Percentiles rank a stretch among this genome's conserved stretches.
Evolutionary conservation across 805 yeast species (phyloP).

Genomic region (Saccharomycopsis guyanensis): DNA sequence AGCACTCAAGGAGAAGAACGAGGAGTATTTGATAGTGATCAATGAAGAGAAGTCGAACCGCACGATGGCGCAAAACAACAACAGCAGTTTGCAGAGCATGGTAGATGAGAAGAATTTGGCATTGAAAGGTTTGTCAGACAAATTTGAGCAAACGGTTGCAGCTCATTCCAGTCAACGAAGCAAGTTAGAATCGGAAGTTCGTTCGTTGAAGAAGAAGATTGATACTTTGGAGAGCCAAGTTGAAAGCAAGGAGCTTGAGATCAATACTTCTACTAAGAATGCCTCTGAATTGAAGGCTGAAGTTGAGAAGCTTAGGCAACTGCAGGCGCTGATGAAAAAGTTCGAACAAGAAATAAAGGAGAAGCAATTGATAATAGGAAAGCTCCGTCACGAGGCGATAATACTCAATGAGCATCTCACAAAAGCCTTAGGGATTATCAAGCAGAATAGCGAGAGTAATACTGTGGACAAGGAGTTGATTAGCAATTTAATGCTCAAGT

Average conservation of each 20-base stretch:
- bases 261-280: slow-evolving; percentile 26
- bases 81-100: slow-evolving; percentile 8
- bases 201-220: neutral
- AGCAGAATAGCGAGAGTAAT: slow-evolving; percentile 66
- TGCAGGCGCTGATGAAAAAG: slow-evolving; percentile 26
- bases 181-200: neutral
- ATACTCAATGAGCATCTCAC: slow-evolving; percentile 90
- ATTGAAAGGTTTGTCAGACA: slow-evolving; percentile 8
- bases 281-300: slow-evolving; percentile 24
- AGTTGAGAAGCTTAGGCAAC: slow-evolving; percentile 22
- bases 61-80: slow-evolving; percentile 1
- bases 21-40: slow-evolving; percentile 28
- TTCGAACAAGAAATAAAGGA: slow-evolving; percentile 52
- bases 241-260: slow-evolving; percentile 23
- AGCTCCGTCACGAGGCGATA: slow-evolving; percentile 89
- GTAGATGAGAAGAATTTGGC: slow-evolving; percentile 25
- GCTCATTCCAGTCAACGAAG: neutral
- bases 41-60: slow-evolving; percentile 8
- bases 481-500: slow-evolving; percentile 78
- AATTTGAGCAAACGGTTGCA: slow-evolving; percentile 6
- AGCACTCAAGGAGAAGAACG: slow-evolving; percentile 32
- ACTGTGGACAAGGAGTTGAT: slow-evolving; percentile 83
- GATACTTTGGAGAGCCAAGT: neutral
- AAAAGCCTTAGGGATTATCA: slow-evolving; percentile 81
- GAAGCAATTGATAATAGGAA: slow-evolving; percentile 77